Evolutionary conservation across 352 stramenopile species (phyloP), one percentile per base, ranked within the genome.

Genomic region (Phytopythium cucurbitacearum): DNA sequence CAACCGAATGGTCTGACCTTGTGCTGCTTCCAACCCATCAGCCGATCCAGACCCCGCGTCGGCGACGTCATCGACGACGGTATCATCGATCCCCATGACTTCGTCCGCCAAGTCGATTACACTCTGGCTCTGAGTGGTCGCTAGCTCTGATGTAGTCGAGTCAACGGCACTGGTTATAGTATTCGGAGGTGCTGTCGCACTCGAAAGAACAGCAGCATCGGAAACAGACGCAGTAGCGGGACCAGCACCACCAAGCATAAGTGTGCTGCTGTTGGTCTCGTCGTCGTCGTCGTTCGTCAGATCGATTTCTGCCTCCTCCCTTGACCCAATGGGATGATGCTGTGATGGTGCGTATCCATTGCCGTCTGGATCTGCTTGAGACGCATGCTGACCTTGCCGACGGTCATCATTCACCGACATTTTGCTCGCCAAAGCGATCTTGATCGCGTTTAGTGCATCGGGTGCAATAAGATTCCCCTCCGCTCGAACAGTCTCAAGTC

Each of bases 391-490:
- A 28, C 21, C 21, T 2, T 28, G 21, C 21, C 21, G 1, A 28
- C 21, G 21, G 21, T 28, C 21, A 28, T 28, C 21, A 28, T 21
- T 28, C 33, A 16, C 3, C 21, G 33, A 13, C 12, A 28, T 1
- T 1, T 34, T 32, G 4, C 13, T 32, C 45, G 39, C 33, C 13
- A 51, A 32, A 8, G 7, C n/a, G 1, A 51, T 7, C 10, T n/a
- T 51, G n/a, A 71, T 60, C 28, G 46, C 53, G 9, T 32, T 45
- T 28, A 72, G 13, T 2, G 67, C 56, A 0, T 61, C 47, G 9
- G 32, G 21, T 40, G 68, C 47, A 54, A 74, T 58, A 34, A 38
- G 5, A 28, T 74, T 74, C 32, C 59, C 65, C 13, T 71, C 62
- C 47, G 55, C 15, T 36, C 54, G 50, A 21, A 71, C 28, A 34